Evolutionary conservation across 2,329 filamentous ascomycete species (phyloP).

Genomic region (Fusarium palustre): DNA sequence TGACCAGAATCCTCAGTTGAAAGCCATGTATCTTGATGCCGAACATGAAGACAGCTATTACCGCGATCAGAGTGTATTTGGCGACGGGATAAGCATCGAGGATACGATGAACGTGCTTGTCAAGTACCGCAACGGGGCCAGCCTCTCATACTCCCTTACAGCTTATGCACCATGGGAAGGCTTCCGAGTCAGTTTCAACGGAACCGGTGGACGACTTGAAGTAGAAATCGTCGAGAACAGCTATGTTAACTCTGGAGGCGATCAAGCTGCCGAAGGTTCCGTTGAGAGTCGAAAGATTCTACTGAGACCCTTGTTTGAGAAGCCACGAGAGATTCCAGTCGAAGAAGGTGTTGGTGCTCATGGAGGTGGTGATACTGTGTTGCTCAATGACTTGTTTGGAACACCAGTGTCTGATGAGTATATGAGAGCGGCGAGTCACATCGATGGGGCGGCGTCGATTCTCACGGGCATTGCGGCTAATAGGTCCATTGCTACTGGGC

Average conservation of each 20-base stretch:
- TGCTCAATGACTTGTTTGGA: constrained; percentile 69
- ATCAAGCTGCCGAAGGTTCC: constrained; percentile 66
- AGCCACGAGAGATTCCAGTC: constrained; percentile 67
- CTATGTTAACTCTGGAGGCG: constrained; percentile 71
- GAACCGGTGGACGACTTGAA: constrained; percentile 68
- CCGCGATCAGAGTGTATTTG: constrained; percentile 71
- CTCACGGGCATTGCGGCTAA: constrained; percentile 71
- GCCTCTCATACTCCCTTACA: constrained; percentile 69
- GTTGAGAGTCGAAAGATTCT: constrained; percentile 62
- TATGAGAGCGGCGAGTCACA: constrained; percentile 66
- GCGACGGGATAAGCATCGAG: constrained; percentile 73
- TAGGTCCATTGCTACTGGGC: constrained; percentile 66
- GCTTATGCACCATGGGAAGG: constrained; percentile 74
- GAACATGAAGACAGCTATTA: constrained; percentile 73
- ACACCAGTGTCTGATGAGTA: constrained; percentile 63
- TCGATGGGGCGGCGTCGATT: constrained; percentile 70
- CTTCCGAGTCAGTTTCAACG: constrained; percentile 68
- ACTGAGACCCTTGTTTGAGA: constrained; percentile 66
- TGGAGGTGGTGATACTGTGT: constrained; percentile 68
- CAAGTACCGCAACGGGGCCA: constrained; percentile 66
- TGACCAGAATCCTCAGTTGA: constrained; percentile 64
- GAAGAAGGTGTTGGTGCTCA: constrained; percentile 65
- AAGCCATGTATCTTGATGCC: constrained; percentile 70
- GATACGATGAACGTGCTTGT: constrained; percentile 73
- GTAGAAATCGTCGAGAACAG: constrained; percentile 72